Conservation (phyloP, 148 eudicot genomes). For the Vaccinium darrowii region DNA sequence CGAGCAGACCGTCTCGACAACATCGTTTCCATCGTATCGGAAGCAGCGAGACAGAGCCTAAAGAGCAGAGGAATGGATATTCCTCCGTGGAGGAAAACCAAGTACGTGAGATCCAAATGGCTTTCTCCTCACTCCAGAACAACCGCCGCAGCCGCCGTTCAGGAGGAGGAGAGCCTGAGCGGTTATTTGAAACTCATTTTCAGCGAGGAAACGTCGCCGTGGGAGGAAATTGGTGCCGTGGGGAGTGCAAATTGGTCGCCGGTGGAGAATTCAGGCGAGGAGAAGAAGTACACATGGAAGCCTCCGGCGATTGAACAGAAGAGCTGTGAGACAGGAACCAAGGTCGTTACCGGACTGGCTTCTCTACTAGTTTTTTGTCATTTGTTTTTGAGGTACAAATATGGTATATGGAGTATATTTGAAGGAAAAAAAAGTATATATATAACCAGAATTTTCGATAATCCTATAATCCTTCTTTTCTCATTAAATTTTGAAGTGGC, state of each 20-base stretch:
- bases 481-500: too few species aligned
- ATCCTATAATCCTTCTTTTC: neutral
- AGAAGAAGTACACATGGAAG: conserved; percentile 35
- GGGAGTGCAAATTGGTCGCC: neutral
- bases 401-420: neutral
- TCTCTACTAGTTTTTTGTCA: conserved; percentile 33
- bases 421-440: neutral
- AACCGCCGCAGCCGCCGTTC: neutral
- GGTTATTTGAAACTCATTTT: conserved; percentile 42
- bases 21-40: conserved; percentile 38
- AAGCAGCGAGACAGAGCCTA: conserved; percentile 49
- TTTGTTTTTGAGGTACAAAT: neutral
- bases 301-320: conserved; percentile 53
- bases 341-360: conserved; percentile 63
- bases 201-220: neutral
- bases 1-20: conserved; percentile 41
- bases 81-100: conserved; percentile 64
- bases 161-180: conserved; percentile 2
- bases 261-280: conserved; percentile 13
- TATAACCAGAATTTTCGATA: conserved; percentile 7
- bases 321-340: conserved; percentile 43
- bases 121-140: conserved; percentile 41
- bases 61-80: conserved; percentile 62
- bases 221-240: neutral
- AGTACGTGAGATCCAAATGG: conserved; percentile 61